phyloP scores from a whole-genome alignment of 2,329 filamentous ascomycete genomes.

The Aureobasidium sp. region DNA sequence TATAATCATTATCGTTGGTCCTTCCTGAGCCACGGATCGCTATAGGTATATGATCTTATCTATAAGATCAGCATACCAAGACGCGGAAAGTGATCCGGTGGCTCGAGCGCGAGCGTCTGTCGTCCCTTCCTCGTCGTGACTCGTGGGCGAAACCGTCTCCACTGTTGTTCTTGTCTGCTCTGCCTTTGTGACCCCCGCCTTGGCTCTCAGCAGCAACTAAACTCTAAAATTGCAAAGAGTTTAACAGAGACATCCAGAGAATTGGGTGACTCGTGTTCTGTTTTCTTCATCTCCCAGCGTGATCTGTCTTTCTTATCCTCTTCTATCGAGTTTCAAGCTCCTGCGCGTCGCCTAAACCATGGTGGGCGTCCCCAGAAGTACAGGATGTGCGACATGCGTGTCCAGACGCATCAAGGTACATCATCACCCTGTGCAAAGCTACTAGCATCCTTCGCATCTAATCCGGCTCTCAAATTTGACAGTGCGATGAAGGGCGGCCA shows the following conservation, averaged over 20 bases:
- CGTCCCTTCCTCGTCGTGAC: background rate
- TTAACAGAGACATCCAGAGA: background rate
- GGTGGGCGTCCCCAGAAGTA: slow-evolving; percentile 13
- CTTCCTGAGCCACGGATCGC: background rate
- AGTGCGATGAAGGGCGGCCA: slow-evolving; percentile 15
- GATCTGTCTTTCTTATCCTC: background rate
- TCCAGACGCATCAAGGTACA: slow-evolving; percentile 14
- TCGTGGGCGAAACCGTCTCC: background rate
- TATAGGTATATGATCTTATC: background rate
- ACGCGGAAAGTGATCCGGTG: background rate
- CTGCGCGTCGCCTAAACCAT: background rate
- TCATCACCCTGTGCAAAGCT: background rate
- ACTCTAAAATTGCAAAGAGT: background rate
- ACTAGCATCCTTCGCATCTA: background rate
- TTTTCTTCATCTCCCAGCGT: background rate
- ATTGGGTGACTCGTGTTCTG: background rate
- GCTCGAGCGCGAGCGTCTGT: background rate
- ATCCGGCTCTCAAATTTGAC: background rate
- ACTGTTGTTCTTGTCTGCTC: no score
- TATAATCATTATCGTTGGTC: background rate
- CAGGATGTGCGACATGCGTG: slow-evolving; percentile 11
- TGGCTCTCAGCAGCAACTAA: slow-evolving; percentile 3
- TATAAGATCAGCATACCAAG: background rate
- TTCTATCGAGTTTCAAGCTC: background rate
- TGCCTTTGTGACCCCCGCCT: background rate